Conservation (phyloP, 805 yeast genomes). For the Saccharomycopsis schoenii region DNA sequence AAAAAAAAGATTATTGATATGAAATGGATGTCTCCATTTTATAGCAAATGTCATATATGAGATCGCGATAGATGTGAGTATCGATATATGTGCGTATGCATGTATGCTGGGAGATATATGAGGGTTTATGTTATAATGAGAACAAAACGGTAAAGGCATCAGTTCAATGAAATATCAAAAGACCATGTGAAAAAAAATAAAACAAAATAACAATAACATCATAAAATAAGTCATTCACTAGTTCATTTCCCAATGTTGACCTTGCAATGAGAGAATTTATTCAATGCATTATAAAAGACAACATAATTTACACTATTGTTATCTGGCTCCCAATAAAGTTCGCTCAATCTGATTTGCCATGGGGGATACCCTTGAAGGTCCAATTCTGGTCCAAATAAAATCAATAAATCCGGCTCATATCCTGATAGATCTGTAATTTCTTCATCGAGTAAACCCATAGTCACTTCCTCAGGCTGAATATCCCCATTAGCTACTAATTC, state of each 20-base stretch:
- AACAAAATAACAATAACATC: not conserved
- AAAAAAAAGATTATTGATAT: no score
- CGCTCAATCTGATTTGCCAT: conserved; percentile 90
- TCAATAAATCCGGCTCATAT: conserved; percentile 82
- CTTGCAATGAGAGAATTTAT: conserved; percentile 68
- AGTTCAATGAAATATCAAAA: not conserved
- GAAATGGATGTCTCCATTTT: no score
- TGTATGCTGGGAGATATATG: no score
- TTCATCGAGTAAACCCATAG: conserved; percentile 64
- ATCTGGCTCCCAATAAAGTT: conserved; percentile 85
- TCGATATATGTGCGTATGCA: no score
- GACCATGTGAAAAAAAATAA: not conserved
- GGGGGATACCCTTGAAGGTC: conserved; percentile 96
- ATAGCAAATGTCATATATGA: no score
- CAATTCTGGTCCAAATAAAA: conserved; percentile 76
- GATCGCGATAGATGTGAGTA: no score
- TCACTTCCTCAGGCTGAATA: conserved; percentile 54
- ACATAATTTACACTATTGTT: conserved; percentile 73
- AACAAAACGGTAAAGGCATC: not conserved
- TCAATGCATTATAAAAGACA: conserved; percentile 71
- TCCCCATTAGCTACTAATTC: conserved; percentile 57
- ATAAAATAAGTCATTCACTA: not conserved
- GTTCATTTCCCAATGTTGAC: conserved; percentile 75
- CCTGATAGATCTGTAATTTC: conserved; percentile 71
- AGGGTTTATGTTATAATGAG: no score